Base-by-base conservation (phyloP, 768 basidiomycete species). In the Trametes elegans region DNA sequence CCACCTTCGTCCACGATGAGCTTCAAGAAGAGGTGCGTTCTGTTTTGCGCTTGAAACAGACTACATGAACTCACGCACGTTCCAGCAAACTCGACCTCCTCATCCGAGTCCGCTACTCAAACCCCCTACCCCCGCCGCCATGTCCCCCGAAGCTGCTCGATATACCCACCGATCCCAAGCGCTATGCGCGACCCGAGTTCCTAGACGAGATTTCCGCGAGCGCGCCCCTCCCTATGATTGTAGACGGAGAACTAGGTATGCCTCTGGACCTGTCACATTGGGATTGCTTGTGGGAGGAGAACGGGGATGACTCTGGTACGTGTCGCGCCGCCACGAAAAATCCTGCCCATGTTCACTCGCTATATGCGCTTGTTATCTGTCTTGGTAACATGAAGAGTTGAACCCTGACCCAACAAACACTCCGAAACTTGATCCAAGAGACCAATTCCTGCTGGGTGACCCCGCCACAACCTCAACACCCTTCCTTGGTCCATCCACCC, bases 181-280 rank as follows among this genome's bases (percentile, higher is more conserved):
- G 96, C 39, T 93, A 97, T 69, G 88, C 92, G 14, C 81, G 82
- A 18, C 88, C 92, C 6, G 90, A 90, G 62, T 95, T 93, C 62
- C 79, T 95, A 31, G 82, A 90, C 58, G 79, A 85, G 6, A 74
- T 97, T 32, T 88, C 90, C 0, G 83, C 85, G 49, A 90, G 92
- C 43, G 83, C 85, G 10, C 88, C 90, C 0, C 69, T 97, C 18
- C 96, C 97, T 0, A 94, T 98, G 92, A 88, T 98, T 60, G 88
- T 98, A 1, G 97, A 99, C 63, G 92, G 91, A 0, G 97, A 99
- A 68, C 88, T 87, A 61, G 97, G 97, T 0, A 95, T 99, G 94
- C 94, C 95, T 0, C 72, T 99, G 23, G 92, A 98, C 68, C 73
- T 96, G 42, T 87, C 88, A 16, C 81, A 79, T 50, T 94, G 85